A percentile compares a stretch with the other conserved stretches of the same genome.
Evolutionary conservation across 1,284 basidiomycete genomes (phyloP).

Genomic region (Melanopsichium pennsylvanicum): DNA sequence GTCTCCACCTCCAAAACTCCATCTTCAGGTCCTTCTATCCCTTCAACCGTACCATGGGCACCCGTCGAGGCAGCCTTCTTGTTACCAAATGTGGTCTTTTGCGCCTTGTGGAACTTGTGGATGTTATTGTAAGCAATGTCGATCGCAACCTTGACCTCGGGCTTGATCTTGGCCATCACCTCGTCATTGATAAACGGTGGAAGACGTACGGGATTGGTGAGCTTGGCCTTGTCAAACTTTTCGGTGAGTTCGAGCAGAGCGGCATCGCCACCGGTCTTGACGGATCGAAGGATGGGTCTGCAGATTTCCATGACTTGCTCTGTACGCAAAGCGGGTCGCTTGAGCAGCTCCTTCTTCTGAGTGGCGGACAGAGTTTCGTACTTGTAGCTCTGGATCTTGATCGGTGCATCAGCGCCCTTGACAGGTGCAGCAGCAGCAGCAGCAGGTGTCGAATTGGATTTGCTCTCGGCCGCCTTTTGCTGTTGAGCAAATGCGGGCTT

Average conservation of each 20-base stretch:
- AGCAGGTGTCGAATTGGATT: constrained; percentile 30
- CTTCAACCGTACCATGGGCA: constrained; percentile 9
- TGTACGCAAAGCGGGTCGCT: constrained; percentile 89
- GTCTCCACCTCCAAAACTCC: constrained; percentile 82
- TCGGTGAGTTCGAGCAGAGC: constrained; percentile 88
- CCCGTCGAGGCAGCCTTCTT: constrained; percentile 69
- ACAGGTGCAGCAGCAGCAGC: constrained; percentile 18
- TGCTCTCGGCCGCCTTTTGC: constrained; percentile 51
- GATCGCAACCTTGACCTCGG: constrained; percentile 78
- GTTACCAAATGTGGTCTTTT: constrained; percentile 61
- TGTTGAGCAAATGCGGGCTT: constrained; percentile 81
- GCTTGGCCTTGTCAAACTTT: constrained; percentile 85
- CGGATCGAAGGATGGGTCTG: constrained; percentile 89
- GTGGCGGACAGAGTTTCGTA: constrained; percentile 68
- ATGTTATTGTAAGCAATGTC: constrained; percentile 93
- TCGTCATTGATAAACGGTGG: constrained; percentile 69
- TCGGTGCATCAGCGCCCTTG: constrained; percentile 69
- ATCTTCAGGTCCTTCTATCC: constrained; percentile 71
- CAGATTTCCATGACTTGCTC: constrained; percentile 94
- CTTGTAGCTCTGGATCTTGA: constrained; percentile 60
- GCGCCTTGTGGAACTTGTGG: constrained; percentile 67
- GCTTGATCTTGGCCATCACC: constrained; percentile 59
- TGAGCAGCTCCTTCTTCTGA: constrained; percentile 78
- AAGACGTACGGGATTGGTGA: constrained; percentile 69
- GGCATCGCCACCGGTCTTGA: constrained; percentile 82